Percentiles rank a stretch among this genome's conserved stretches.
phyloP scores from a whole-genome alignment of 495 filamentous ascomycete genomes.

The Neurospora sp. region DNA sequence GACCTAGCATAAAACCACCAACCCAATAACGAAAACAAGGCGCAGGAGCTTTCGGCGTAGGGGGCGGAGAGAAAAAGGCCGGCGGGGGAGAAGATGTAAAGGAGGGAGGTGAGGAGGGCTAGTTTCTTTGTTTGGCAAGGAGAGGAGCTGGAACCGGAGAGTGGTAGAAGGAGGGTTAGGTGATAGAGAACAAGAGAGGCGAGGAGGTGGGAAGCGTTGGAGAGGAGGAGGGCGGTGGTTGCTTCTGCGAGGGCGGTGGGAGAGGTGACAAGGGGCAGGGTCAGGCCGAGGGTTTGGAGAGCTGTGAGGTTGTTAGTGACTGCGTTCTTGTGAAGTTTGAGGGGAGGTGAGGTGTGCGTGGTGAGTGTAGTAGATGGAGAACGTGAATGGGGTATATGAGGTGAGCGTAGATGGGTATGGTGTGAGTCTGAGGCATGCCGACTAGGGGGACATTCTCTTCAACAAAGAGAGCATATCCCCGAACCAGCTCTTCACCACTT shows the following conservation, averaged over 20 bases:
- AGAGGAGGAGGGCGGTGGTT: conserved; percentile 49
- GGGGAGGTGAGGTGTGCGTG: neutral
- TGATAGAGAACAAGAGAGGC: conserved; percentile 63
- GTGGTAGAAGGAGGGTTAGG: conserved; percentile 38
- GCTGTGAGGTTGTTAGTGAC: neutral
- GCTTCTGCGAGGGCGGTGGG: conserved; percentile 11
- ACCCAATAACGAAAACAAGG: conserved; percentile 67
- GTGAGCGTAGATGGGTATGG: neutral
- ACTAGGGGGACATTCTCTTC: neutral
- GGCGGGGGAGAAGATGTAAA: conserved; percentile 79
- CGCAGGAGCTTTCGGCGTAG: conserved; percentile 70
- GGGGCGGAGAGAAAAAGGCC: conserved; percentile 86
- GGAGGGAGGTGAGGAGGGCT: conserved; percentile 53
- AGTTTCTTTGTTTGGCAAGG: conserved; percentile 21
- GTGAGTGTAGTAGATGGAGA: neutral
- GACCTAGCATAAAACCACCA: conserved; percentile 58
- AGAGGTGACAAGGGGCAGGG: neutral
- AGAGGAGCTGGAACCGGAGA: conserved; percentile 7
- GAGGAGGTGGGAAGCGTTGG: conserved; percentile 62
- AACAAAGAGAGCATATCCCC: neutral
- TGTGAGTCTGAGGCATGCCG: neutral
- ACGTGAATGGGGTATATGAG: neutral
- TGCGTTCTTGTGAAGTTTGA: neutral
- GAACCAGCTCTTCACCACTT: neutral
- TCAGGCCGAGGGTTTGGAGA: neutral